Evolutionary conservation across 352 stramenopile genomes (phyloP), one percentile per base, ranked within the genome.

Genomic region (Pythium myriotylum): DNA sequence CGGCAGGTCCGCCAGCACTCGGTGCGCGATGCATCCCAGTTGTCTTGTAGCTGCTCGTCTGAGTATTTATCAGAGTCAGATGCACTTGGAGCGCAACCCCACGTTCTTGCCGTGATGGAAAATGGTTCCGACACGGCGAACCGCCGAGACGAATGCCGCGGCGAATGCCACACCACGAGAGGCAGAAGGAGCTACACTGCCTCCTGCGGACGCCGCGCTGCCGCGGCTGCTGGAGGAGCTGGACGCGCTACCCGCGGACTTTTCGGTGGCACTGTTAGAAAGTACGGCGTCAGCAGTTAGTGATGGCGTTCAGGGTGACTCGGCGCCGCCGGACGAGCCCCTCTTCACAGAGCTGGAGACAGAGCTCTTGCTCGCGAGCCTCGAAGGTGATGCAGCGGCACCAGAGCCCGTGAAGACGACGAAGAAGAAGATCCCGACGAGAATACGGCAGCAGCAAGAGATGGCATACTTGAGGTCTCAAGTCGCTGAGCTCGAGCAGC

Each of bases 381-480:
- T 54, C 8, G 47, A 54, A 19, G 47, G 24, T n/a, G 29, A 22
- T 12, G 23, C 43, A 8, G 6, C 43, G 20, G 46, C 26, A 14
- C 3, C 23, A 2, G 17, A 27, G 47, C 29, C 47, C 2, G 17
- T 27, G n/a, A 41, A 23, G 26, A 7, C 43, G 8, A 39, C 23
- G n/a, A 54, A 46, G 19, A 24, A 32, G 17, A 41, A 42, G 19
- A 20, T 33, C 19, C 20, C 50, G 33, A 29, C 50, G 22, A 33
- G 50, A 42, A 23, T 32, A 35, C 39, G 53, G 3, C 53, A 59
- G 19, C 35, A 51, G 24, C 39, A 59, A 49, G 53, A 59, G 26
- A 49, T 59, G 27, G 53, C 50, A 26, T 51, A 59, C 8, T 20
- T 59, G 39, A 22, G 53, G 1, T 13, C 53, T 3, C 39, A 49